Percentiles rank a stretch among this genome's conserved stretches.
phyloP scores from a whole-genome alignment of 148 eudicot species.

The Nepenthes mirabilis region DNA sequence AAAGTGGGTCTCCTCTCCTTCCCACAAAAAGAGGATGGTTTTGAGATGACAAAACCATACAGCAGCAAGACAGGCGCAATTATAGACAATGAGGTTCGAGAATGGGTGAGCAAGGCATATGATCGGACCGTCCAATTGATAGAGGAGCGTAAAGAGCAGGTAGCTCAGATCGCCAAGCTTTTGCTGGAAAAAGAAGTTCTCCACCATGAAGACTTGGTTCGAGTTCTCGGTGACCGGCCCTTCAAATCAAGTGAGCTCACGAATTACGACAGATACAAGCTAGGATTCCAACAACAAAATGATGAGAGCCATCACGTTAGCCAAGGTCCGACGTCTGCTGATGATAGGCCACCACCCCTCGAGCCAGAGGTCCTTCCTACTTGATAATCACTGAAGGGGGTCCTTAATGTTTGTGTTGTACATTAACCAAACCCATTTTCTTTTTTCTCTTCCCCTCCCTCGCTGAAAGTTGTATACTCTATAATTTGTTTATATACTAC shows the following conservation, averaged over 20 bases:
- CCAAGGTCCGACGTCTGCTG: conserved; percentile 23
- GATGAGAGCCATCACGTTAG: conserved; percentile 8
- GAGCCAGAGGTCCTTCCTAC: conserved; percentile 22
- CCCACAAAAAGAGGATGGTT: conserved; percentile 62
- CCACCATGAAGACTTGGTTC: conserved; percentile 70
- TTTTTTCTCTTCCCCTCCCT: too few relatives aligned
- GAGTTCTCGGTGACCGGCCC: conserved; percentile 76
- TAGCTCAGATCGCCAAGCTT: conserved; percentile 70
- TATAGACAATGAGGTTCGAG: conserved; percentile 73
- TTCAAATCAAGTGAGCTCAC: conserved; percentile 48
- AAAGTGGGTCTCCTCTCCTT: conserved; percentile 87
- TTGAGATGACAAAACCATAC: conserved; percentile 67
- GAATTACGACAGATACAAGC: conserved; percentile 60
- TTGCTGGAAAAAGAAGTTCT: conserved; percentile 81
- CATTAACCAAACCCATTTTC: too few relatives aligned
- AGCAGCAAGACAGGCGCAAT: conserved; percentile 78
- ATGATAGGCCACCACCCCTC: conserved; percentile 36
- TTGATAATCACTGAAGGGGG: too few relatives aligned
- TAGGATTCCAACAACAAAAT: conserved; percentile 42
- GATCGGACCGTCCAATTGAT: conserved; percentile 41
- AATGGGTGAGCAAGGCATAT: conserved; percentile 77
- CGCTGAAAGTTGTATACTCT: too few relatives aligned
- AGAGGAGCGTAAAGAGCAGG: conserved; percentile 65
- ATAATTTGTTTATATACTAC: too few relatives aligned
- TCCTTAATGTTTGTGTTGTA: too few relatives aligned